Evolutionary conservation across 495 filamentous ascomycete species (phyloP), one percentile per base, ranked within the genome.

Genomic region (Hypoxylon lienhwacheense): DNA sequence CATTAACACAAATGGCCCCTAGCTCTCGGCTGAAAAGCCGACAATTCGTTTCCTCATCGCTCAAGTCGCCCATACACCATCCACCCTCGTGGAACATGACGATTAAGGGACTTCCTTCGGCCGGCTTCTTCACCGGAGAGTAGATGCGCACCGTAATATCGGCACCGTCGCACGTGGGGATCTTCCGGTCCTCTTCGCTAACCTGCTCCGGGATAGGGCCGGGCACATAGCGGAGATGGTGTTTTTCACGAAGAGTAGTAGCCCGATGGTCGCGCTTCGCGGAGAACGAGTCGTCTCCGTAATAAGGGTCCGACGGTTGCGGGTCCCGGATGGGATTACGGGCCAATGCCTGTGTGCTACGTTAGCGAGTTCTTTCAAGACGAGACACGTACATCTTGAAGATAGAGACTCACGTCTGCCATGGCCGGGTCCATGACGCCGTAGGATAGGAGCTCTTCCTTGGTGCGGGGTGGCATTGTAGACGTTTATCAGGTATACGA

Each of bases 71-170:
- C 35, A 74, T 59, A 37, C 64, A 55, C 41, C 67, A 79, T 5
- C 61, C 76, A 4, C 77, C 77, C 15, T 77, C 77, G 55, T 71
- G 75, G 26, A 66, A 67, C 12, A 74, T 59, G 4, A 76, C 69
- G 10, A 77, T 59, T 3, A 77, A 43, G 4, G 76, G 75, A 45
- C 69, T 72, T 15, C 68, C 68, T 19, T 34, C 50, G 10, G 55
- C 34, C 11, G 66, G 55, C 5, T 63, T 47, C 24, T 24, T 41
- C 5, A 56, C 47, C 1, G 74, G 75, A 20, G 63, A 65, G 48
- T 65, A 63, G n/a, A 75, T 62, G 34, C 66, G 66, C 6, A 74
- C 64, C 4, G 59, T 51, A 44, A 72, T 73, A 51, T 41, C 56
- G 12, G 65, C 36, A 5, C 75, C 75, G 47, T 78, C 75, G 7